Percentiles rank a stretch among this genome's conserved stretches.
Evolutionary conservation across 78 protist genomes (phyloP).

Genomic region (Emiliania huxleyi): DNA sequence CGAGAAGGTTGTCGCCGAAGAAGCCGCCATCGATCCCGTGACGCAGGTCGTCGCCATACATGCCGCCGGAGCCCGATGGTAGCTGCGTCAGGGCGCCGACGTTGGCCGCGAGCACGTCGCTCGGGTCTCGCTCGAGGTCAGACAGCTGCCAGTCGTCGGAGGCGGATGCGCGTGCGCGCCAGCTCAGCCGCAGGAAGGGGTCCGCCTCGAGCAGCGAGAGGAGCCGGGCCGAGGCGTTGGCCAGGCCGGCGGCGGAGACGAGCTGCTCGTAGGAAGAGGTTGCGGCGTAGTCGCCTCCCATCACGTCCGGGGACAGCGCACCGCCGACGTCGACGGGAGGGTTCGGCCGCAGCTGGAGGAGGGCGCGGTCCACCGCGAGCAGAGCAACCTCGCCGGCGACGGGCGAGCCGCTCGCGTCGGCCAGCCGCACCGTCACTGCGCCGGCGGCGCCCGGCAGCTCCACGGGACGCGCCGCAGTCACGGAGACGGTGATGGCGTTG

Average conservation of each 20-base stretch:
- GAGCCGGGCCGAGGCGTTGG: neutral
- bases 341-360: neutral
- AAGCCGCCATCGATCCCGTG: too few species aligned
- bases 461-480: neutral
- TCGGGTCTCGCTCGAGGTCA: neutral
- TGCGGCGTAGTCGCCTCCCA: neutral
- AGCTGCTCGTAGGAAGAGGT: neutral
- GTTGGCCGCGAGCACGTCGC: neutral
- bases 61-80: too few species aligned
- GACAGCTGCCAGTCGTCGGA: neutral
- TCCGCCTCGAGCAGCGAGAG: neutral
- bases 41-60: too few species aligned
- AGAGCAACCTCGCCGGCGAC: neutral
- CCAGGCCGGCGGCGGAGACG: neutral
- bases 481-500: neutral
- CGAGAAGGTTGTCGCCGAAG: neutral
- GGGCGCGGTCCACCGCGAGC: neutral
- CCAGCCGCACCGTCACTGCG: neutral
- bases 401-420: neutral
- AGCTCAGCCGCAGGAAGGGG: neutral
- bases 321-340: neutral
- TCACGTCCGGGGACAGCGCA: neutral
- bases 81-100: neutral
- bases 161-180: neutral
- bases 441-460: neutral